Base-by-base conservation (phyloP, 225 moss, liverwort and hornwort genomes). In the Lunularia cruciata region DNA sequence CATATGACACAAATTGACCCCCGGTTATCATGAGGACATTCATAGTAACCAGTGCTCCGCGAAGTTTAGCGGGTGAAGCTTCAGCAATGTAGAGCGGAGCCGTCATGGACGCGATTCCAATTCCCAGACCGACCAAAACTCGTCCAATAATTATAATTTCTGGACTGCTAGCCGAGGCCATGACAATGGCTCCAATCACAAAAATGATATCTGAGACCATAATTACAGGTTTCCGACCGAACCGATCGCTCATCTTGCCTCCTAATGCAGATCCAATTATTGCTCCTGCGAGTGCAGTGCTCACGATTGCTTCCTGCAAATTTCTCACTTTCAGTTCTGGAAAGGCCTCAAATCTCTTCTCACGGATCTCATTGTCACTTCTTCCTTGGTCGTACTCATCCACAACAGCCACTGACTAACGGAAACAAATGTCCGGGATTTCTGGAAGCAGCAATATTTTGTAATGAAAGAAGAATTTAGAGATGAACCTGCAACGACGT, bases 51-150 rank as follows among this genome's bases (percentile, higher is more conserved):
- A 96, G 80, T 23, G 86, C 86, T 9, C 96, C 96, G 46, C 92
- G 86, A 20, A 78, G 83, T 58, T 89, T 69, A 2, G 89, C 38
- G 8, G 92, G 90, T 20, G 96, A 89, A 53, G 82, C 87, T 74
- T 96, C 96, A 25, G 96, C 96, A 30, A 96, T 96, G 73, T 96
- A 96, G 19, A 96, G 76, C 31, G 92, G 92, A 23, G 83, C 84
- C 9, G 96, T 87, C 90, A 90, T 85, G 64, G 96, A 96, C 18
- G 96, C 92, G 38, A 90, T 86, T 9, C 96, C 92, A 12, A 92
- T 85, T 33, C 96, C 96, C 12, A 96, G 51, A 15, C 96, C 95
- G 25, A 96, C 95, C 32, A 89, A 48, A 56, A 90, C 76, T 42
- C 92, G 84, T 18, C 92, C 96, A 28, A 77, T 65, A 55, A 96